phyloP scores from a whole-genome alignment of 495 filamentous ascomycete genomes.

The Physcia stellaris region DNA sequence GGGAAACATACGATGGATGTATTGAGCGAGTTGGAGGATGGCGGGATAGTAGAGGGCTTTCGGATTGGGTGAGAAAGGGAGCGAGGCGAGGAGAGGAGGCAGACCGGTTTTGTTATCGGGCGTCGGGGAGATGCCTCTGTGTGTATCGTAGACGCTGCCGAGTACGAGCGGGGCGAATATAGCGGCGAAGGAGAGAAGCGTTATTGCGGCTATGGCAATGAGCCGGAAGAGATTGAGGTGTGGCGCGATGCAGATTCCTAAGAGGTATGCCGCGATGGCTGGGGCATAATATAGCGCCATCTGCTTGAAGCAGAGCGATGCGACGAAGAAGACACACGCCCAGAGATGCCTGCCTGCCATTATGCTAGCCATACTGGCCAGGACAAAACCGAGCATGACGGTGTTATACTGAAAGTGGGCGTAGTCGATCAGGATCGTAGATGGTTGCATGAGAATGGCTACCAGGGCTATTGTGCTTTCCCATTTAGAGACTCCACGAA shows the following conservation, averaged over 20 bases:
- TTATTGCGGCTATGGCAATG: conserved; percentile 58
- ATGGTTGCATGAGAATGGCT: conserved; percentile 85
- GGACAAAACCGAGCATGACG: conserved; percentile 84
- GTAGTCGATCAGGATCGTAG: conserved; percentile 85
- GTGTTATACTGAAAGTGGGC: conserved; percentile 99
- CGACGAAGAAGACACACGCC: conserved; percentile 89
- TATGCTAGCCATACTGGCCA: conserved; percentile 79
- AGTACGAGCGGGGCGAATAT: conserved; percentile 61
- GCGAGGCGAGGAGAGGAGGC: conserved; percentile 42
- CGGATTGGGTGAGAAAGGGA: conserved; percentile 46
- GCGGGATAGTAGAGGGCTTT: conserved; percentile 54
- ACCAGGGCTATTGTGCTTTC: conserved; percentile 71
- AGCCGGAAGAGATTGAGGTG: conserved; percentile 55
- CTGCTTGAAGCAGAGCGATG: conserved; percentile 87
- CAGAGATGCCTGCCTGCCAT: conserved; percentile 73
- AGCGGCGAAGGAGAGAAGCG: conserved; percentile 56
- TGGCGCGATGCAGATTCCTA: conserved; percentile 73
- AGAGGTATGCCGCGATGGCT: conserved; percentile 77
- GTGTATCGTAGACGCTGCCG: conserved; percentile 45
- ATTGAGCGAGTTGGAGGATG: conserved; percentile 64
- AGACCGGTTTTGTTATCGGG: conserved; percentile 33
- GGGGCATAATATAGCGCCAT: conserved; percentile 98
- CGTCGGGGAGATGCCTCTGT: conserved; percentile 34
- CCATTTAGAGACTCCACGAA: conserved; percentile 60
- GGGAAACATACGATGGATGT: conserved; percentile 81